Evolutionary conservation across 208 protist species (phyloP), one percentile per base, ranked within the genome.

Genomic region (Borovskyia barvae): DNA sequence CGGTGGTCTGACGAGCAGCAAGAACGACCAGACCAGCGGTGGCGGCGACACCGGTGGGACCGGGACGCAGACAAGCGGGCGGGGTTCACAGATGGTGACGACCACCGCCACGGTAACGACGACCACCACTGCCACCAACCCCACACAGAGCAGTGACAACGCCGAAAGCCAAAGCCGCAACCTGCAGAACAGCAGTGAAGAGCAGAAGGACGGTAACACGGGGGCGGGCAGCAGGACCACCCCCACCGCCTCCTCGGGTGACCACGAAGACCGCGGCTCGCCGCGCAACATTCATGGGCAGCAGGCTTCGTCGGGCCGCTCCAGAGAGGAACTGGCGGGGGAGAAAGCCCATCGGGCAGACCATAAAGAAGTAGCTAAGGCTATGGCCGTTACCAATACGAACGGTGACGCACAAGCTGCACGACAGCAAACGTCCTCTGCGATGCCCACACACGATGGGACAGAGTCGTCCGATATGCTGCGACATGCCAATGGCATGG

Each of bases 1-100:
- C 26, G 54, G 47, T 8, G 48, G 48, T 1, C 12, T 53, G 22
- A 71, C 64, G 47, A 71, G 48, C 55, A 71, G 53, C 55, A 63
- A 57, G 20, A 49, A 32, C 48, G 45, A 40, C 8, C 17, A n/a
- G 22, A 56, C 39, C 6, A 57, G 19, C 41, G 41, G 50, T 32
- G 24, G 36, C 39, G 40, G 42, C 40, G 25, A 41, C 49, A 19
- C 32, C 7, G 50, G 39, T 5, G 39, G 26, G 22, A 42, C 49
- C 28, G 28, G 20, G 24, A 45, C 50, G 24, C 30, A 52, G 60
- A 58, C 50, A 9, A 52, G 41, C 25, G 30, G 41, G 1, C 6
- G 28, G 5, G 49, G 50, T 5, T 50, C 53, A 26, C 49, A 33
- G 33, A 53, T 54, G 42, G 11, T 25, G 6, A 60, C 32, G 20